These are phyloP conservation scores for Fraxinus xanthoxyloides DNA, from an alignment of 305 asterid genomes.

Conservation along the genomic window DNA sequence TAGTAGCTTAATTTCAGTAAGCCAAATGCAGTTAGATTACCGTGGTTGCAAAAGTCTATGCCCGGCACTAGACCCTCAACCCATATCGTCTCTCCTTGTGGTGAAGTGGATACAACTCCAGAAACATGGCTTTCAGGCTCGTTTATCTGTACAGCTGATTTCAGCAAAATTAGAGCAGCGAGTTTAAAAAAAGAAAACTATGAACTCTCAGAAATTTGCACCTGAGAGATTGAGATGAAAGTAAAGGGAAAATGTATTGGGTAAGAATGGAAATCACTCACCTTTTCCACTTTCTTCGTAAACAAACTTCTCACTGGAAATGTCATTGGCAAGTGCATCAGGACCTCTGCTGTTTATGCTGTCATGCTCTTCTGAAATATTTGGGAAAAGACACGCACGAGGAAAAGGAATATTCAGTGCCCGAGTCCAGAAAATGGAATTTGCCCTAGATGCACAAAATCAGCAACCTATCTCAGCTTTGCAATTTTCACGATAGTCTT, in stretches of 20 bases:
- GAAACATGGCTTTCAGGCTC: constrained; percentile 41
- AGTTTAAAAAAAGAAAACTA: not conserved
- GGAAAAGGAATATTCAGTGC: constrained; percentile 89
- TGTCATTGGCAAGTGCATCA: constrained; percentile 24
- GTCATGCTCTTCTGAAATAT: constrained; percentile 38
- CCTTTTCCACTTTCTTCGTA: constrained; percentile 39
- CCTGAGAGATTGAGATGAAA: constrained; percentile 16
- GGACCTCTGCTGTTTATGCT: constrained; percentile 21
- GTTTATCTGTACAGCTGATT: constrained; percentile 33
- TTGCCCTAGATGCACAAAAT: constrained; percentile 64
- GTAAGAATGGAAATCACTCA: constrained; percentile 30
- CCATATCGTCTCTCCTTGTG: constrained; percentile 59
- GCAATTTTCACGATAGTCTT: not conserved
- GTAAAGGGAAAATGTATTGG: constrained; percentile 1
- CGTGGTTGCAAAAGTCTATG: constrained; percentile 97
- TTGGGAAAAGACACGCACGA: constrained; percentile 47
- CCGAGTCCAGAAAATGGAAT: constrained; percentile 94
- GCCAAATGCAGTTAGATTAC: constrained; percentile 38
- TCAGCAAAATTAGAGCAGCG: constrained; percentile 15
- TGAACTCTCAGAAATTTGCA: constrained; percentile 3
- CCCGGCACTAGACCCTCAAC: constrained; percentile 98
- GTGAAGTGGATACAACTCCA: constrained; percentile 38
- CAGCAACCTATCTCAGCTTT: constrained; percentile 25
- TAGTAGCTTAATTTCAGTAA: not conserved
- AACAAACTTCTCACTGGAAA: constrained; percentile 40